Evolutionary conservation across 345 rosid species (phyloP).

Genomic region (Fremontodendron californicum): DNA sequence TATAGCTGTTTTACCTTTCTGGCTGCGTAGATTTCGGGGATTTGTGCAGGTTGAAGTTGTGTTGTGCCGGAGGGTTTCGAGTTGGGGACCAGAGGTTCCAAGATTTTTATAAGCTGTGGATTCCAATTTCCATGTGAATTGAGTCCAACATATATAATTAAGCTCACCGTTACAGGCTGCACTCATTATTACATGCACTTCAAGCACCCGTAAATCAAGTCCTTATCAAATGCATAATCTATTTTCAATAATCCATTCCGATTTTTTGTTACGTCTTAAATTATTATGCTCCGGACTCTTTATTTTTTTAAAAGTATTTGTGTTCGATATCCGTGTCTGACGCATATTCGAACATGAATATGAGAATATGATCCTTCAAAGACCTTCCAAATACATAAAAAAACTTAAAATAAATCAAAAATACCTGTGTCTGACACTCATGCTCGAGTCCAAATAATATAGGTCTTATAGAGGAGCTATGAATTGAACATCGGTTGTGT

Average conservation of each 20-base stretch:
- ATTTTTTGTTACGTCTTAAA: neutral
- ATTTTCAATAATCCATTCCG: neutral
- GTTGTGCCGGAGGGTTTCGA: neutral
- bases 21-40: constrained; percentile 31
- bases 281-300: too few species aligned
- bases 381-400: too few species aligned
- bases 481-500: too few species aligned
- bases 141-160: neutral
- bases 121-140: neutral
- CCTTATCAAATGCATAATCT: neutral
- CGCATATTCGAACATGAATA: too few species aligned
- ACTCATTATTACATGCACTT: constrained; percentile 4
- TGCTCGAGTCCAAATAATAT: too few species aligned
- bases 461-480: too few species aligned
- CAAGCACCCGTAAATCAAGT: neutral
- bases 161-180: neutral
- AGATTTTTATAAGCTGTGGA: neutral
- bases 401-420: too few species aligned
- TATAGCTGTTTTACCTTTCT: constrained; percentile 1
- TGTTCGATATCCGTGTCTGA: too few species aligned
- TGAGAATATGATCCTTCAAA: too few species aligned
- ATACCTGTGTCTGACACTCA: too few species aligned
- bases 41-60: neutral
- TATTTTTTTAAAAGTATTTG: too few species aligned
- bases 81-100: neutral